Percentiles rank a stretch among this genome's conserved stretches.
Conservation (phyloP, 2,329 filamentous ascomycete species). For the Colletotrichum sansevieriae region DNA sequence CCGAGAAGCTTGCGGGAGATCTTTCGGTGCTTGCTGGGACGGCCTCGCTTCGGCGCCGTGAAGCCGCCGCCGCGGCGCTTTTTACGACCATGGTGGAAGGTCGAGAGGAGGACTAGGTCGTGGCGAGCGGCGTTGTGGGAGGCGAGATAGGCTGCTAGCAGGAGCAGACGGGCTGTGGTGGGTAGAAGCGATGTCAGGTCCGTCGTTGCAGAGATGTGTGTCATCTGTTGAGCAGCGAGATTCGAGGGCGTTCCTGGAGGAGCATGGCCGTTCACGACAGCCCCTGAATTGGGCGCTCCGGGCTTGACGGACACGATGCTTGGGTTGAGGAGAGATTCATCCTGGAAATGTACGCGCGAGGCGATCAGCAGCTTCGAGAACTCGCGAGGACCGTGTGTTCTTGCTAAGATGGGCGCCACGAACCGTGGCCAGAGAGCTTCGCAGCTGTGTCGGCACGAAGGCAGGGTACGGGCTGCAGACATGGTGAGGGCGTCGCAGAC, state of each 20-base stretch:
- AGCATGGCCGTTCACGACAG: neutral
- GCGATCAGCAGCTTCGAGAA: conserved; percentile 86
- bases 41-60: conserved; percentile 47
- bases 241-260: conserved; percentile 31
- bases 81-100: conserved; percentile 68
- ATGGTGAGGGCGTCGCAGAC: conserved; percentile 90
- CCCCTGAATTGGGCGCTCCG: neutral
- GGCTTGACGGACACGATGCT: conserved; percentile 62
- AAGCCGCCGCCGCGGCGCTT: conserved; percentile 64
- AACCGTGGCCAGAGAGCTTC: conserved; percentile 87
- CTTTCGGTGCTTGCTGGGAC: conserved; percentile 71
- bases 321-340: conserved; percentile 77
- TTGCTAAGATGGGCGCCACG: conserved; percentile 79
- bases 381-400: conserved; percentile 81
- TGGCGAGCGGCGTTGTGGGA: conserved; percentile 83
- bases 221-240: conserved; percentile 5
- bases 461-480: conserved; percentile 83
- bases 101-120: conserved; percentile 82
- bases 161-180: conserved; percentile 78
- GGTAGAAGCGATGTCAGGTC: conserved; percentile 73
- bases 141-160: conserved; percentile 83
- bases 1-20: conserved; percentile 83
- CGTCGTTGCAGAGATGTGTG: conserved; percentile 15
- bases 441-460: conserved; percentile 78
- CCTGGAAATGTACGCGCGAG: conserved; percentile 77